phyloP scores from a whole-genome alignment of 352 stramenopile species.

The Pythium folliculosum region DNA sequence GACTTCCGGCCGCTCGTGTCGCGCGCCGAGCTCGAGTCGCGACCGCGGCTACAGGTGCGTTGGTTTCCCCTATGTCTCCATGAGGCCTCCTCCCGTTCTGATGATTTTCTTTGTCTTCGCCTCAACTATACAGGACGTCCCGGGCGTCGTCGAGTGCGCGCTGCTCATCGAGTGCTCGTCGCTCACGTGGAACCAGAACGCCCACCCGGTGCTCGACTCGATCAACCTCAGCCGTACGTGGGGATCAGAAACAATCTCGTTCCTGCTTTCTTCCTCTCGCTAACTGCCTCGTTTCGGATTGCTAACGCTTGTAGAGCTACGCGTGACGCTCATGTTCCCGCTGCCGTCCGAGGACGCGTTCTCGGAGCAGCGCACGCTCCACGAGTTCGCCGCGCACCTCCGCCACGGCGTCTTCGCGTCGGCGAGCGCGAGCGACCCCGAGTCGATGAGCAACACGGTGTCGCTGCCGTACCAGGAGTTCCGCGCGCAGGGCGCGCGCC shows the following conservation, averaged over 20 bases:
- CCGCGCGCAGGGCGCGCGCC: conserved; percentile 37
- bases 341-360: conserved; percentile 84
- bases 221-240: conserved; percentile 28
- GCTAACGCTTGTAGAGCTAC: conserved; percentile 14
- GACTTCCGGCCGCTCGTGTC: conserved; percentile 52
- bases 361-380: conserved; percentile 76
- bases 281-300: neutral
- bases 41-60: conserved; percentile 52
- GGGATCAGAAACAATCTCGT: neutral
- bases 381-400: conserved; percentile 75
- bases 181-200: conserved; percentile 51
- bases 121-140: conserved; percentile 38
- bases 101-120: neutral
- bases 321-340: conserved; percentile 73
- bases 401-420: conserved; percentile 52
- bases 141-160: conserved; percentile 57
- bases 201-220: conserved; percentile 25
- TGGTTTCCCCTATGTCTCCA: too few relatives aligned
- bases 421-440: conserved; percentile 16
- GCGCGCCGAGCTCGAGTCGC: conserved; percentile 42
- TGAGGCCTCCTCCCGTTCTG: too few relatives aligned
- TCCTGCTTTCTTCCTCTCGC: neutral
- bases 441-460: conserved; percentile 27
- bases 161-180: conserved; percentile 52
- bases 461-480: conserved; percentile 27